Base-by-base conservation (phyloP, 2,329 filamentous ascomycete genomes). In the Exophiala mesophila region DNA sequence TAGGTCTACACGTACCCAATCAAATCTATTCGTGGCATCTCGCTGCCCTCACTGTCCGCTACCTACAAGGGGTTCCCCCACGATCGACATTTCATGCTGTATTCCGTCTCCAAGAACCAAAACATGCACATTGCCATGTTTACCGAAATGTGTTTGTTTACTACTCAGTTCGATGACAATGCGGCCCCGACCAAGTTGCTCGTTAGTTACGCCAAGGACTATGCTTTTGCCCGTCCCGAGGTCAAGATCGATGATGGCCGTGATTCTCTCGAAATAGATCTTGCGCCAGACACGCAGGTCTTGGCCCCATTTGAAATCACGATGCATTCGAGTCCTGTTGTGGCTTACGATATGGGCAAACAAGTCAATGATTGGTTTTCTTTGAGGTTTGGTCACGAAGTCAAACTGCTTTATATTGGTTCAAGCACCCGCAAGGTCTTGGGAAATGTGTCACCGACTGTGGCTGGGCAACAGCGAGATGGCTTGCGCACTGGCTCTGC, bases 1-100 rank as follows among this genome's bases (percentile, higher is more conserved):
- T 12, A 82, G 76, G 70, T 88, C 24, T 85, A 81, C 62, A 71
- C 83, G 35, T 86, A 88, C 60, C 83, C 84, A 30, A 80, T 88
- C 64, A 88, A 88, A 59, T 81, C 74, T 5, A 72, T 87, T n/a
- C 76, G 79, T 24, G 77, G 76, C 37, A 74, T 82, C 40, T 61
- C 70, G 13, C 64, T 87, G 21, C 45, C 67, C 3, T 61, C 65
- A 1, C 71, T 80, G 3, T 62, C 63, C n/a, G 62, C 86, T 34
- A 76, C 74, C 4, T 68, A 70, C n/a, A 73, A 78, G 49, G 83
- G 83, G 10, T 69, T 86, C 53, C 66, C 69, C 29, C 67, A 83
- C 58, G 84, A 88, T 64, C 76, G 84, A 7, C 70, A 71, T 23
- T 88, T 85, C 63, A 85, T 88, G 77, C 72, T 88, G 3, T 72